Base-by-base conservation (phyloP, 1,139 yeast species). In the Neolecta irregularis region DNA sequence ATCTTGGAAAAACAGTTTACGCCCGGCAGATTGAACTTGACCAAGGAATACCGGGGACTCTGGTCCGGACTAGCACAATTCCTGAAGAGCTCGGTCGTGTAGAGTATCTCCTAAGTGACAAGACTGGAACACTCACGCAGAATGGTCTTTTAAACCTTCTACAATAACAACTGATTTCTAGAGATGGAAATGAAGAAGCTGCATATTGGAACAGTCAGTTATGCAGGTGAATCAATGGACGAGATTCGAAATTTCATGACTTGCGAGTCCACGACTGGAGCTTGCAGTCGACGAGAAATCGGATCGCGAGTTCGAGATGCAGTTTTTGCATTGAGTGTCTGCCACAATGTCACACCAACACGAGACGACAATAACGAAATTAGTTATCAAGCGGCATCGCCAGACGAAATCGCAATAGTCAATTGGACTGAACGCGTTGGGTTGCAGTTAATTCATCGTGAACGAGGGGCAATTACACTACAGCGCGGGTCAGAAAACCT, bases 31-130 rank as follows among this genome's bases (percentile, higher is more conserved):
- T 91, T 43, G 93, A 88, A 52, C 83, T 77, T 41, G 99, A 91
- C 54, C 47, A 54, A 17, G 67, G 72, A 5, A 88, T 91, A 15
- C 75, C 80, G 2, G 81, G 74, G 8, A 85, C 98, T 0, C 72
- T 91, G 41, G 99, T 91, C 4, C 70, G 99, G 51, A 88, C 98
- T 0, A 81, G 95, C 36, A 91, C 98, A 0, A 91, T 91, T 32
- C 98, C 98, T 1, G 99, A 91, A 56, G 99, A 91, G 57, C 62
- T 91, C 45, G 99, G 99, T 11, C 66, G 99, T 48, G 78, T 91
- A 36, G 98, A 91, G 54, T 91, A 88, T 54, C 60, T 91, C 38
- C 62, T 91, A 32, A 76, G 88, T 44, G 99, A 91, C 55, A 91
- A 91, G 54, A 91, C 99, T 0, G 99, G 99, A 17, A 91, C 99